A percentile compares a stretch with the other conserved stretches of the same genome.
Conservation (phyloP, 805 yeast species). For the Ogataea saltuana region DNA sequence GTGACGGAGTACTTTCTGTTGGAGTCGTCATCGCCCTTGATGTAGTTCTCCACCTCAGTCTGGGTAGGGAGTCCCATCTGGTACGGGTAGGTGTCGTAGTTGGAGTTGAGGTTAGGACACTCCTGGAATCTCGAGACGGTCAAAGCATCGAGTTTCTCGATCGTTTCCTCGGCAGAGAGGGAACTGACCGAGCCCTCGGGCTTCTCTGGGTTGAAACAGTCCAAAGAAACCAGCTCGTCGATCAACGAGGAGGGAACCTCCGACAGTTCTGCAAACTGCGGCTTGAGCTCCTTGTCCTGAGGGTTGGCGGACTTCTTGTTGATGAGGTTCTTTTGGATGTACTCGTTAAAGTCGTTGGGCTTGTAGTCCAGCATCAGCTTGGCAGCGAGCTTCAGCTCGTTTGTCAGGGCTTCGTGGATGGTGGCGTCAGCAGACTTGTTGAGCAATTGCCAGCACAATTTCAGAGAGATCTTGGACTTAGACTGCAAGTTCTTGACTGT, state of each 20-base stretch:
- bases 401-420: constrained; percentile 64
- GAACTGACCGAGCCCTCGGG: constrained; percentile 9
- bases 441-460: constrained; percentile 68
- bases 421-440: constrained; percentile 58
- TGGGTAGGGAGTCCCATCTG: constrained; percentile 79
- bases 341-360: constrained; percentile 49
- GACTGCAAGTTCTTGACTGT: constrained; percentile 56
- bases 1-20: constrained; percentile 68
- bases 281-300: constrained; percentile 27
- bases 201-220: constrained; percentile 28
- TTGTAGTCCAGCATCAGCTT: constrained; percentile 62
- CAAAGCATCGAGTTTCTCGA: constrained; percentile 33
- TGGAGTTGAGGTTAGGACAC: constrained; percentile 36
- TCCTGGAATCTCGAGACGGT: constrained; percentile 42
- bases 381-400: constrained; percentile 76
- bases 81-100: constrained; percentile 51
- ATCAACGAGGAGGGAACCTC: constrained; percentile 66
- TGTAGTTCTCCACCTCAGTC: constrained; percentile 58
- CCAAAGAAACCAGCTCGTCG: constrained; percentile 44
- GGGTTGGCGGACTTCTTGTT: constrained; percentile 40
- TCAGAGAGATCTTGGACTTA: constrained; percentile 79
- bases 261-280: constrained; percentile 49
- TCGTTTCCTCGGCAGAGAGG: constrained; percentile 20
- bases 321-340: constrained; percentile 53
- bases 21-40: constrained; percentile 69